Base-by-base conservation (phyloP, 2,329 filamentous ascomycete genomes). In the Lachnellula subtilissima region DNA sequence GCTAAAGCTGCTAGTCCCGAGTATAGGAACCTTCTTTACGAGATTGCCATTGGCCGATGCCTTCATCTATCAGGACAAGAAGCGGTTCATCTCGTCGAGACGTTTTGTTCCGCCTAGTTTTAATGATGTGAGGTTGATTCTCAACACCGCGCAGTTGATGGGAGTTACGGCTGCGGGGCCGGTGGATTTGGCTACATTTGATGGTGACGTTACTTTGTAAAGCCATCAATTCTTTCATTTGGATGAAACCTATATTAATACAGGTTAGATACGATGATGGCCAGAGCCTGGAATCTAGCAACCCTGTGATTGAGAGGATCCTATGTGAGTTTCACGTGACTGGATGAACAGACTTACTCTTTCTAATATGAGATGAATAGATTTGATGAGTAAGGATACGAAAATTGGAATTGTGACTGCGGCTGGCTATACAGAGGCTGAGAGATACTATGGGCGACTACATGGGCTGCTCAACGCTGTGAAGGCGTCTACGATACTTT, bases 31-130 rank as follows among this genome's bases (percentile, higher is more conserved):
- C 12, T 97, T 97, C 78, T 97, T 97, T 75, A 97, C 93, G 0
- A 82, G 87, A 5, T 76, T 97, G 3, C 87, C 89, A 2, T 82
- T 97, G 8, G 90, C 93, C 69, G 89, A 91, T 49, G 93, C 93
- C 6, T 97, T 97, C 75, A 86, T 86, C 63, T 93, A 89, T 73
- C 94, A 97, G 73, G 94, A 99, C 71, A 75, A 80, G 56, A 86
- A 86, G 61, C 85, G 94, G 6, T 88, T 87, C 72, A 99, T 99
- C 67, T 96, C 91, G 28, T 91, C 87, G 1, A 82, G 94, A 23
- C 86, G 94, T 58, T 97, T 97, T 70, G 94, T 99, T 2, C 89
- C 93, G 1, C 94, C 94, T 0, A 96, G 90, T 1, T 99, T 99
- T 80, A 99, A 99, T 74, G 94, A 99, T 70, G 85, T 99, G 57